phyloP scores from a whole-genome alignment of 2,329 filamentous ascomycete genomes.

The Tetracladium maxilliforme region DNA sequence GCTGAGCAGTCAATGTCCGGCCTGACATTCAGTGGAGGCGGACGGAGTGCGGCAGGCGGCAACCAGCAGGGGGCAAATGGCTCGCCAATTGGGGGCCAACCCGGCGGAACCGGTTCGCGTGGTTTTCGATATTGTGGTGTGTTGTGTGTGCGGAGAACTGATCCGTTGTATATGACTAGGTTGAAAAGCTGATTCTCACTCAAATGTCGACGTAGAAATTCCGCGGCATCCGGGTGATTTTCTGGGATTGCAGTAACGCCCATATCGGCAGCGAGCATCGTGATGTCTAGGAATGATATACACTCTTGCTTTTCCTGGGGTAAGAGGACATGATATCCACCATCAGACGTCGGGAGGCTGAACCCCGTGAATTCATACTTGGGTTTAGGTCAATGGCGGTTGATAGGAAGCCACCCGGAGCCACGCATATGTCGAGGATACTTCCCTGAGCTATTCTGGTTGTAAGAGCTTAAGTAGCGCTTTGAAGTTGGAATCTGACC shows the following conservation, averaged over 20 bases:
- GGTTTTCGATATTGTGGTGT: slow-evolving; percentile 17
- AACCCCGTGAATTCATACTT: slow-evolving; percentile 19
- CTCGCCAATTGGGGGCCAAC: neutral
- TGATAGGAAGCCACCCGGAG: slow-evolving; percentile 34
- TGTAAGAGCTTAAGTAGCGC: slow-evolving; percentile 6
- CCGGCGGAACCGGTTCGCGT: slow-evolving; percentile 14
- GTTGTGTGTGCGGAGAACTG: slow-evolving; percentile 24
- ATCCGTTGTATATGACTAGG: slow-evolving; percentile 30
- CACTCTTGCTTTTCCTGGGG: too few species aligned
- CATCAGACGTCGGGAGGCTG: slow-evolving; percentile 21
- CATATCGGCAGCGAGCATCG: slow-evolving; percentile 30
- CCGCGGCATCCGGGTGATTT: slow-evolving; percentile 14
- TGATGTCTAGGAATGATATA: too few species aligned
- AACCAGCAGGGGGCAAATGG: neutral
- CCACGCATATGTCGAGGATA: slow-evolving; percentile 40
- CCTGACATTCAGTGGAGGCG: too few species aligned
- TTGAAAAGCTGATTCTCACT: slow-evolving; percentile 16
- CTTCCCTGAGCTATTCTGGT: slow-evolving; percentile 1
- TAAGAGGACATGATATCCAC: slow-evolving; percentile 24
- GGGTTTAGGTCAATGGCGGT: slow-evolving; percentile 19
- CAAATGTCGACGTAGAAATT: slow-evolving; percentile 15
- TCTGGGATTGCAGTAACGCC: slow-evolving; percentile 16
- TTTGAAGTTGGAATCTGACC: slow-evolving; percentile 11
- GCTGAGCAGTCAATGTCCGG: neutral
- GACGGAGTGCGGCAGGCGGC: too few species aligned